Base-by-base conservation (phyloP, 768 basidiomycete genomes). In the Trametes maxima region DNA sequence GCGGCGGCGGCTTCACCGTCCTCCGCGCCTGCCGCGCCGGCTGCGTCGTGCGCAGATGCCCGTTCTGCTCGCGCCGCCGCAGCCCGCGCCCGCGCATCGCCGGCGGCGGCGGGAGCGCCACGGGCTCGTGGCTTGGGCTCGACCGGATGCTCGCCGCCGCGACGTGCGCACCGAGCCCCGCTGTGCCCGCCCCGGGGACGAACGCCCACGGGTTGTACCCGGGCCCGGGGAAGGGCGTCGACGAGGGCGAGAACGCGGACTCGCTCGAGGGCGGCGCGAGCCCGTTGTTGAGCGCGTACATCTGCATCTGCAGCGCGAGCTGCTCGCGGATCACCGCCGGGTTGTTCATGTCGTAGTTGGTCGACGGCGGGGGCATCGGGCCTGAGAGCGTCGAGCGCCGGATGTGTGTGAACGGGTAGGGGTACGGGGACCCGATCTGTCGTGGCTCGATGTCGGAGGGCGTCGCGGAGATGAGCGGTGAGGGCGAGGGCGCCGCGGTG, bases 201-300 rank as follows among this genome's bases (percentile, higher is more conserved):
- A 82, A 85, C n/a, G 88, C 82, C 88, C 88, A 92, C 1, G 87
- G 87, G 57, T 87, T 85, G 72, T 85, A 91, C 16, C 78, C 76
- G 0, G 80, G 77, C 12, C 78, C 80, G 19, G 84, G 88, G 77
- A 85, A 92, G 0, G 91, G 91, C 35, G 90, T 90, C 28, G 85
- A 75, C 0, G 89, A 83, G 5, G 90, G 90, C 0, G 89, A 90
- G 66, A 92, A 85, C 0, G 89, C 90, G 24, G 90, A 89, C 64
- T 91, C 90, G 4, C 83, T 82, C 67, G 86, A 76, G 42, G 78
- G 76, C 10, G 80, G 82, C 36, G 79, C 75, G 7, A 81, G 83
- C 17, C 86, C 82, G 66, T 89, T 91, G 66, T 82, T 82, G 68
- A 88, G 81, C 3, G 90, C 89, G 63, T 87, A 91, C 64, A 89